These are phyloP conservation scores for Nematocida homosporus DNA, from an alignment of 371 early-diverging fungal species.

Conservation along the genomic window DNA sequence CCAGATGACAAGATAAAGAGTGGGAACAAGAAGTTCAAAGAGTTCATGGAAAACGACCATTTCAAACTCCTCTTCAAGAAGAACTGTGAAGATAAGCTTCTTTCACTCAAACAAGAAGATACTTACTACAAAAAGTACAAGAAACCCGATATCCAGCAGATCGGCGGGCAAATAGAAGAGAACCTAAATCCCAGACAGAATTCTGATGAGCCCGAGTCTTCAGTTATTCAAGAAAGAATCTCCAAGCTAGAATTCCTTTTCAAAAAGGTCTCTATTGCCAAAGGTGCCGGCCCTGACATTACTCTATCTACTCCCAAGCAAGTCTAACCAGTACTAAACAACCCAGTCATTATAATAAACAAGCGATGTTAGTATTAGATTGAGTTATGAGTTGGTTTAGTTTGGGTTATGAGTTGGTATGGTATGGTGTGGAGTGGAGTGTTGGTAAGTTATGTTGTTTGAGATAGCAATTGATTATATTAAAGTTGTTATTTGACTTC, in stretches of 20 bases:
- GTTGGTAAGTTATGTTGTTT: too few relatives aligned
- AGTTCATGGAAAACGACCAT: slow-evolving; percentile 12
- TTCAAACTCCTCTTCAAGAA: slow-evolving; percentile 20
- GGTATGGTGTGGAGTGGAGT: too few relatives aligned
- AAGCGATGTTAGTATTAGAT: too few relatives aligned
- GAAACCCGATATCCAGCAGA: not conserved
- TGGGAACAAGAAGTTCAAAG: slow-evolving; percentile 4
- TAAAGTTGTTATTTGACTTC: too few relatives aligned
- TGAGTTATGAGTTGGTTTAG: too few relatives aligned
- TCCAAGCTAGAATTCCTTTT: slow-evolving; percentile 43
- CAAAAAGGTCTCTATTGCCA: slow-evolving; percentile 16
- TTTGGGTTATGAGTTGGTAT: too few relatives aligned
- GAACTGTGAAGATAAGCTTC: slow-evolving; percentile 10
- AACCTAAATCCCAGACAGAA: too few relatives aligned
- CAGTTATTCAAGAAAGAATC: slow-evolving; percentile 25
- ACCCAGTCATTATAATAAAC: not conserved
- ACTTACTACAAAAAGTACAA: slow-evolving; percentile 49
- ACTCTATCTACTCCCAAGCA: not conserved
- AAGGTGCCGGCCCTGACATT: not conserved
- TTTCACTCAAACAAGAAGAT: not conserved
- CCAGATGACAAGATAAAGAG: slow-evolving; percentile 43
- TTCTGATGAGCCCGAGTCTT: not conserved
- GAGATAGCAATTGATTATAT: too few relatives aligned
- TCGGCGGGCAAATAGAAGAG: not conserved
- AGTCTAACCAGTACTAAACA: not conserved